These are phyloP conservation scores for Lachancea nothofagi DNA, from an alignment of 805 yeast genomes.

Conservation along the genomic window DNA sequence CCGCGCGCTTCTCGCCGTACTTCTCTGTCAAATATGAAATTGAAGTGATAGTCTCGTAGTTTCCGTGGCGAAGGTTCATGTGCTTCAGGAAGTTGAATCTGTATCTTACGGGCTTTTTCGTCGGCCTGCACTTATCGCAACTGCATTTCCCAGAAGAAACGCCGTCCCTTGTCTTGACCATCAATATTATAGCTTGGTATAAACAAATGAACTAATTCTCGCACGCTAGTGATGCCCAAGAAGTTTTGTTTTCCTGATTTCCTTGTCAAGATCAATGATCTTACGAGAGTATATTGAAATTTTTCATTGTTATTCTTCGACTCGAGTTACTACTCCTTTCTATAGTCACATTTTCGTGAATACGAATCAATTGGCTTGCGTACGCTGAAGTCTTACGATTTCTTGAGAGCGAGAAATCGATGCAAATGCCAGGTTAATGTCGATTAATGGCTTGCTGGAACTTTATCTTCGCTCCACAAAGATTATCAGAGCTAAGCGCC, in stretches of 20 bases:
- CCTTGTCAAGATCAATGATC: too few relatives aligned
- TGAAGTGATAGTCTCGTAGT: conserved; percentile 29
- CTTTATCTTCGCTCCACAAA: too few relatives aligned
- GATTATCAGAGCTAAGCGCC: too few relatives aligned
- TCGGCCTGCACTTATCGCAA: conserved; percentile 3
- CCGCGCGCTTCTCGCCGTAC: conserved; percentile 29
- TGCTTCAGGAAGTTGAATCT: conserved; percentile 23
- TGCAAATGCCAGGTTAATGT: too few relatives aligned
- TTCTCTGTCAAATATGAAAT: conserved; percentile 30
- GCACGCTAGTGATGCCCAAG: too few relatives aligned
- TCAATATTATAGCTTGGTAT: background rate
- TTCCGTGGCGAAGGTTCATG: conserved; percentile 24
- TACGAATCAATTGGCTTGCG: too few relatives aligned
- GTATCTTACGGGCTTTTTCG: conserved; percentile 9
- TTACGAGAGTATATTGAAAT: too few relatives aligned
- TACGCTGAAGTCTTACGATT: too few relatives aligned
- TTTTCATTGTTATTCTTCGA: background rate
- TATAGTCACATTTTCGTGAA: background rate
- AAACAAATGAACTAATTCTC: too few relatives aligned
- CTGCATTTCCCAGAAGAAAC: conserved; percentile 2
- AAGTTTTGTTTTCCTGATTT: too few relatives aligned
- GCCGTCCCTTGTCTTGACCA: background rate
- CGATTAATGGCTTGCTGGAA: too few relatives aligned
- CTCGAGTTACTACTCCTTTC: background rate
- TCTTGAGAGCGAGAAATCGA: too few relatives aligned